These are phyloP conservation scores for Verticillium dahliae DNA, from an alignment of 2,329 filamentous ascomycete genomes.

Conservation along the genomic window DNA sequence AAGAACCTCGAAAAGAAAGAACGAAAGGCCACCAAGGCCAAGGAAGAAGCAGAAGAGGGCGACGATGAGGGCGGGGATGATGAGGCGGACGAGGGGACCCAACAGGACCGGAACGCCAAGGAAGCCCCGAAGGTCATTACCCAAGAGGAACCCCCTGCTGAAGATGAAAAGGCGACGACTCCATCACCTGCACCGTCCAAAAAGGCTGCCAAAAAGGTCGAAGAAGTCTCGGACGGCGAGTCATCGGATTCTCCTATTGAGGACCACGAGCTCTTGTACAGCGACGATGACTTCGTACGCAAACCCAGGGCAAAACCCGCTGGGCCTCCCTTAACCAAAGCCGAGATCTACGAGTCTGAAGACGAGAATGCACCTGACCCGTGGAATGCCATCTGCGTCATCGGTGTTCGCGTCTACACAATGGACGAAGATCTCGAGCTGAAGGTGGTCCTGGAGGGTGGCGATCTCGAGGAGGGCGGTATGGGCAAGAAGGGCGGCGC, in stretches of 20 bases:
- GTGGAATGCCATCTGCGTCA: constrained; percentile 58
- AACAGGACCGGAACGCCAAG: constrained; percentile 17
- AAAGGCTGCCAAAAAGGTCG: constrained; percentile 24
- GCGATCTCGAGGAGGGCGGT: constrained; percentile 44
- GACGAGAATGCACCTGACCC: constrained; percentile 50
- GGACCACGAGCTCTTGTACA: constrained; percentile 54
- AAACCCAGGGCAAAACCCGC: constrained; percentile 37
- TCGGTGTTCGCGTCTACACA: constrained; percentile 56
- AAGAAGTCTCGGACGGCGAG: constrained; percentile 40
- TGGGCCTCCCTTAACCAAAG: constrained; percentile 22
- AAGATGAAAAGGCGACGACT: constrained; percentile 17
- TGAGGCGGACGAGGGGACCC: constrained; percentile 16
- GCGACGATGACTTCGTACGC: constrained; percentile 49
- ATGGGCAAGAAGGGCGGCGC: constrained; percentile 51
- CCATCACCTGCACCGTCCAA: constrained; percentile 9
- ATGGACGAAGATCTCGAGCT: constrained; percentile 49
- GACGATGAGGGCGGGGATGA: constrained; percentile 18
- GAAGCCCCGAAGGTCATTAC: constrained; percentile 15
- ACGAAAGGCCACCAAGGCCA: constrained; percentile 11
- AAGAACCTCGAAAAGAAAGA: constrained; percentile 29
- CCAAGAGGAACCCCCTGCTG: background rate
- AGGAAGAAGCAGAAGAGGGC: constrained; percentile 10
- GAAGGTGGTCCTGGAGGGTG: constrained; percentile 50
- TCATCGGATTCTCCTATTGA: constrained; percentile 54
- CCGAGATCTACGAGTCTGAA: constrained; percentile 42